A percentile compares a stretch with the other conserved stretches of the same genome.
Evolutionary conservation across 2,329 filamentous ascomycete genomes (phyloP).

Genomic region (Pseudodiploospora longispora): DNA sequence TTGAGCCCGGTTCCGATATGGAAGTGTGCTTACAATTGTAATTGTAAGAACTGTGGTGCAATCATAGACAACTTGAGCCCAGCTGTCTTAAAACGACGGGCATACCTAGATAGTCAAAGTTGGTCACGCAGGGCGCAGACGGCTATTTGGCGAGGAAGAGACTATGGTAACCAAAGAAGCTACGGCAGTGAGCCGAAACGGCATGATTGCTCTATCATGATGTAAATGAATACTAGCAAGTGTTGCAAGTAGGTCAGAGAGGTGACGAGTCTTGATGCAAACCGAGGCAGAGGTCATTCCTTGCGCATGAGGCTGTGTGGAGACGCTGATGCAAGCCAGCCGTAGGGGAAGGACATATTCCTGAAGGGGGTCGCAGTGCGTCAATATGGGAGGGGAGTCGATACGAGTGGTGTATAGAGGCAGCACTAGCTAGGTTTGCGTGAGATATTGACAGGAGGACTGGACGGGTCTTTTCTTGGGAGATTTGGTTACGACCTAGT

Average conservation of each 20-base stretch:
- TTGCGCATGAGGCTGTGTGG: slow-evolving; percentile 87
- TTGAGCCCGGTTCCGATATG: slow-evolving; percentile 35
- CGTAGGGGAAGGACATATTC: slow-evolving; percentile 67
- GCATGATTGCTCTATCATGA: slow-evolving; percentile 71
- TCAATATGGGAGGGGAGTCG: slow-evolving; percentile 42
- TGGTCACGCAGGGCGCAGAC: slow-evolving; percentile 70
- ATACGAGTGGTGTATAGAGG: slow-evolving; percentile 75
- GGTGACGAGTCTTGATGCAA: slow-evolving; percentile 52
- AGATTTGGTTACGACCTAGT: slow-evolving; percentile 72
- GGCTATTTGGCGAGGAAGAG: slow-evolving; percentile 69
- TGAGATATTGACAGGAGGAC: slow-evolving; percentile 54
- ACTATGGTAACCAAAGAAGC: slow-evolving; percentile 60
- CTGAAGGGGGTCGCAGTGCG: slow-evolving; percentile 46
- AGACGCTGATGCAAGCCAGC: slow-evolving; percentile 67
- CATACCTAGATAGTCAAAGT: slow-evolving; percentile 69
- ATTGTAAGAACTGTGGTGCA: slow-evolving; percentile 60
- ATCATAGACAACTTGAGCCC: slow-evolving; percentile 76
- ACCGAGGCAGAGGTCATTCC: slow-evolving; percentile 57
- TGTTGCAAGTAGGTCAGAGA: slow-evolving; percentile 57
- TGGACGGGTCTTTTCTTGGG: slow-evolving; percentile 76
- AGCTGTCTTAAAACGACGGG: slow-evolving; percentile 52
- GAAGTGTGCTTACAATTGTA: slow-evolving; percentile 68
- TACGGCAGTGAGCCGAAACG: slow-evolving; percentile 56
- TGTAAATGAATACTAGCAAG: slow-evolving; percentile 56
- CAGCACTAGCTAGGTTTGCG: slow-evolving; percentile 72